These are phyloP conservation scores for Ogataea henricii DNA, from an alignment of 805 yeast genomes.

Conservation along the genomic window DNA sequence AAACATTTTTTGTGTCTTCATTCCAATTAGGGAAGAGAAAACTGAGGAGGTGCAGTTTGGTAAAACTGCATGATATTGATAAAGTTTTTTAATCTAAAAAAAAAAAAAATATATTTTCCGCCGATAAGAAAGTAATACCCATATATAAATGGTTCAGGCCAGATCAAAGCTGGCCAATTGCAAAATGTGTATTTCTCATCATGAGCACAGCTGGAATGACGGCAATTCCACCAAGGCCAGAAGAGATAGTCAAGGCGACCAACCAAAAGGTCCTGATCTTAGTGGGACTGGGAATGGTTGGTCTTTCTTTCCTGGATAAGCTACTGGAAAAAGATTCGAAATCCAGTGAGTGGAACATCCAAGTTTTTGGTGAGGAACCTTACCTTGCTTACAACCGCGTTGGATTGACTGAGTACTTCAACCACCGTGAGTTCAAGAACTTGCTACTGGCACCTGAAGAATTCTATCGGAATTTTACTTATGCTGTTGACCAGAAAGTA, in stretches of 20 bases:
- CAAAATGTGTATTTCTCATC: too few relatives aligned
- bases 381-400: slow-evolving; percentile 41
- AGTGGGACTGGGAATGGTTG: slow-evolving; percentile 42
- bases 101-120: too few relatives aligned
- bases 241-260: slow-evolving; percentile 3
- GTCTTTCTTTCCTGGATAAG: slow-evolving; percentile 38
- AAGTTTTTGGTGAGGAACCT: slow-evolving; percentile 39
- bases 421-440: slow-evolving; percentile 30
- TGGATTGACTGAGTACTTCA: slow-evolving; percentile 36
- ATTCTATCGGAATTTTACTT: slow-evolving; percentile 33
- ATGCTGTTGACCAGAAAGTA: slow-evolving; percentile 26
- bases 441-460: slow-evolving; percentile 30
- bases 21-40: slow-evolving; percentile 32
- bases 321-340: slow-evolving; percentile 36
- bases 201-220: too few relatives aligned
- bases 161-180: too few relatives aligned
- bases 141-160: background rate
- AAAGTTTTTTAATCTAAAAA: too few relatives aligned
- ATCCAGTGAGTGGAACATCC: slow-evolving; percentile 28
- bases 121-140: background rate
- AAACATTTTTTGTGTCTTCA: slow-evolving; percentile 23
- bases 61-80: background rate
- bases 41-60: slow-evolving; percentile 13
- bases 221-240: slow-evolving; percentile 28
- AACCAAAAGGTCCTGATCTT: slow-evolving; percentile 30